Conservation (phyloP, 2,329 filamentous ascomycete species). For the Ceratocystis albifundus region DNA sequence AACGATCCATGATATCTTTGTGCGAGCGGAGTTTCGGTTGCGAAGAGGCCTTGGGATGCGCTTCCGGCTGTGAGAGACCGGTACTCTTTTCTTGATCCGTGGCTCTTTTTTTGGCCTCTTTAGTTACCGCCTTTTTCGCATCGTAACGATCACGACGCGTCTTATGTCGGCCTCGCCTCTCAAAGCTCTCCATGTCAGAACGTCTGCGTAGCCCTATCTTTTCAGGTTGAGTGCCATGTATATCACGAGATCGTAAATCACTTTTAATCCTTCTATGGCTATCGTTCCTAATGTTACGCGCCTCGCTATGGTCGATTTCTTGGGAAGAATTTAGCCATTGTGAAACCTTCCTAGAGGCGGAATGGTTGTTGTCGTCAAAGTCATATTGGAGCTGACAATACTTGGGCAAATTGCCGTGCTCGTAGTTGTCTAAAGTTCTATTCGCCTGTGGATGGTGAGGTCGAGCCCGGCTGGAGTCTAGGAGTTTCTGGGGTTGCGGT, state of each 20-base stretch:
- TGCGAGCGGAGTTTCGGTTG: constrained; percentile 30
- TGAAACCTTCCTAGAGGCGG: neutral
- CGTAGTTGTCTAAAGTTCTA: neutral
- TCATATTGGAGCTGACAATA: neutral
- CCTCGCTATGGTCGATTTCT: neutral
- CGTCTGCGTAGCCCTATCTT: constrained; percentile 22
- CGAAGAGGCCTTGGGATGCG: neutral
- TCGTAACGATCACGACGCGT: constrained; percentile 47
- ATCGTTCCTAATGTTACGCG: neutral
- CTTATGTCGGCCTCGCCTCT: constrained; percentile 44
- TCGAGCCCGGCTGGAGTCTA: constrained; percentile 17
- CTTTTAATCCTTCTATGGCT: neutral
- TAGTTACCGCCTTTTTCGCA: constrained; percentile 27
- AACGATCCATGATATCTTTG: constrained; percentile 43
- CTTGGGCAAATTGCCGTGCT: neutral
- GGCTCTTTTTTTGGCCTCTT: constrained; percentile 24
- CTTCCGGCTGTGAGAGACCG: neutral
- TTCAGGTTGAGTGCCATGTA: neutral
- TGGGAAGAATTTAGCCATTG: neutral
- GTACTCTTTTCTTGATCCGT: neutral
- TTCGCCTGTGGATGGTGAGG: neutral
- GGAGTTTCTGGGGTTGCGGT: constrained; percentile 10
- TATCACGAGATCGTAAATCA: neutral
- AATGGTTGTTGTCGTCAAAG: neutral
- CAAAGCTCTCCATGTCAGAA: constrained; percentile 30